Conservation (phyloP, 139 green algal species). For the Closterium sp. region DNA sequence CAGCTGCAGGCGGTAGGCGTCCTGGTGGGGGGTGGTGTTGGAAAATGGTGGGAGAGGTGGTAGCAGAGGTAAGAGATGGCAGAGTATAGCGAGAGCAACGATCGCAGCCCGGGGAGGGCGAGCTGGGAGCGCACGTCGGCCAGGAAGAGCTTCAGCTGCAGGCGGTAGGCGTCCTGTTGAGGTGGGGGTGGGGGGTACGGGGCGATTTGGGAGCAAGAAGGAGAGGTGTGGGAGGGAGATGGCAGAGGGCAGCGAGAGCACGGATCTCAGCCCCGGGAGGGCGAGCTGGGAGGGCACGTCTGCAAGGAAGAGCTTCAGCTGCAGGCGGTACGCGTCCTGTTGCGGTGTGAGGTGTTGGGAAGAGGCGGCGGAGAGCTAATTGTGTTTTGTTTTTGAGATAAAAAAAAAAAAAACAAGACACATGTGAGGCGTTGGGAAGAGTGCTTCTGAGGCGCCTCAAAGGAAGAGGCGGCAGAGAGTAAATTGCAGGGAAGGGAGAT, state of each 20-base stretch:
- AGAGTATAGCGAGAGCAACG: conserved; percentile 90
- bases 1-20: too few species aligned
- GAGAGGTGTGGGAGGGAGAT: neutral
- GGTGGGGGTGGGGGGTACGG: neutral
- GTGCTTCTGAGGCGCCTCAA: too few species aligned
- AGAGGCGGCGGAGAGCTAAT: too few species aligned
- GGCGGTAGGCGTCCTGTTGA: conserved; percentile 74
- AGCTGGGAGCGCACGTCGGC: conserved; percentile 68
- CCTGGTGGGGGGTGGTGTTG: too few species aligned
- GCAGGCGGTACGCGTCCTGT: conserved; percentile 79
- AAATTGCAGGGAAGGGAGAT: too few species aligned
- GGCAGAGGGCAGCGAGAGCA: conserved; percentile 67
- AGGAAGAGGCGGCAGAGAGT: too few species aligned
- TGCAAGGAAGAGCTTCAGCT: conserved; percentile 85
- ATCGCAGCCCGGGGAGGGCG: conserved; percentile 69
- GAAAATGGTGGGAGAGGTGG: neutral
- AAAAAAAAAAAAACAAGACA: too few species aligned
- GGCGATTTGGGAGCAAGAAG: too few species aligned
- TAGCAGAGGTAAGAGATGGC: conserved; percentile 63
- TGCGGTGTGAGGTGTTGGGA: neutral
- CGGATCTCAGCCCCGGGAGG: conserved; percentile 71
- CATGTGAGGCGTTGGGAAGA: too few species aligned
- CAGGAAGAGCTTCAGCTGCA: conserved; percentile 88
- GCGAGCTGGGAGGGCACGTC: conserved; percentile 70
- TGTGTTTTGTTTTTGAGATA: too few species aligned